Percentiles rank a stretch among this genome's conserved stretches.
Evolutionary conservation across 306 rosid species (phyloP).

Genomic region (Styphnolobium japonicum): DNA sequence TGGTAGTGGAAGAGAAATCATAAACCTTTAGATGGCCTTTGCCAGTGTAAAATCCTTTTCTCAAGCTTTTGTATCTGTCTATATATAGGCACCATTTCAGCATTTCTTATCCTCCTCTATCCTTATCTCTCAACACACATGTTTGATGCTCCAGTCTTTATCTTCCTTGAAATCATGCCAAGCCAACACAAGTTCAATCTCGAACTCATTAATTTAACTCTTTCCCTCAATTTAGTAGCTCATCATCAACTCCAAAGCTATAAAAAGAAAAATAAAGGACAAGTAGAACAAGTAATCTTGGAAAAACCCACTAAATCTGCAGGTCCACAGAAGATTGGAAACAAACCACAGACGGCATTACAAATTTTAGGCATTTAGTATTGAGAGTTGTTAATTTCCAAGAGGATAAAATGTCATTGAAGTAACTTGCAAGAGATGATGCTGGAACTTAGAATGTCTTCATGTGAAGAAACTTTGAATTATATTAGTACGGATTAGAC

Average conservation of each 20-base stretch:
- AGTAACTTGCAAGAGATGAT: no score
- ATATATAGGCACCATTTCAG: no score
- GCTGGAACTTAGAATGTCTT: constrained; percentile 33
- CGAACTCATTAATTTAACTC: background rate
- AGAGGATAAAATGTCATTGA: constrained; percentile 28
- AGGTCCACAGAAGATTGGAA: background rate
- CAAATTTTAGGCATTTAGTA: background rate
- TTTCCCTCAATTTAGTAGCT: background rate
- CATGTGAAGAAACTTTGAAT: constrained; percentile 33
- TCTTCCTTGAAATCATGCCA: constrained; percentile 24
- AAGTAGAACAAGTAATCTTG: background rate
- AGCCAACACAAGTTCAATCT: background rate
- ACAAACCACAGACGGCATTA: constrained; percentile 29
- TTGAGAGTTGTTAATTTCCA: constrained; percentile 30
- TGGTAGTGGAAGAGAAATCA: constrained; percentile 33
- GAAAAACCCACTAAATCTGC: background rate
- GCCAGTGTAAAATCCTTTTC: constrained; percentile 39
- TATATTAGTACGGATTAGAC: constrained; percentile 20
- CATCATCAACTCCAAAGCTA: background rate
- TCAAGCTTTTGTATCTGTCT: constrained; percentile 34
- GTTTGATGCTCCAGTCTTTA: constrained; percentile 27
- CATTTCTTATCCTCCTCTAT: constrained; percentile 27
- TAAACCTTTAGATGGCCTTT: constrained; percentile 27
- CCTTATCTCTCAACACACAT: constrained; percentile 34
- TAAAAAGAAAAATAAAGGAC: background rate